Conservation (phyloP, 1,284 basidiomycete genomes). For the Sanguinoderma infundibulare region DNA sequence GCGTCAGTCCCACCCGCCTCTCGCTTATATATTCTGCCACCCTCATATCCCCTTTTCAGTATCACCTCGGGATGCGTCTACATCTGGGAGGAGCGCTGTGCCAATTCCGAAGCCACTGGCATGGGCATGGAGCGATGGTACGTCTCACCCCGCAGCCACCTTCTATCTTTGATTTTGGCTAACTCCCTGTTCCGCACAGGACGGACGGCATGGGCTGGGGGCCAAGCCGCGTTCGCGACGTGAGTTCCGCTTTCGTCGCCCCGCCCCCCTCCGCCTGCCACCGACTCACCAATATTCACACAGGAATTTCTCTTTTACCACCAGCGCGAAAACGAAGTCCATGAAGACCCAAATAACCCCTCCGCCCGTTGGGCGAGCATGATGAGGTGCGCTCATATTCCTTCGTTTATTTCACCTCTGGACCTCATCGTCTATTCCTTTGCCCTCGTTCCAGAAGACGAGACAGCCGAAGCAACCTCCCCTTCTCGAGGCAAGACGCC, state of each 20-base stretch:
- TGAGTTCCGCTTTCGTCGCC: conserved; percentile 38
- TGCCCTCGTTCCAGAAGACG: conserved; percentile 26
- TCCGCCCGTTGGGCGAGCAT: conserved; percentile 77
- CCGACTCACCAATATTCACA: conserved; percentile 7
- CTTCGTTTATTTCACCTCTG: conserved; percentile 12
- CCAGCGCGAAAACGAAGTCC: conserved; percentile 73
- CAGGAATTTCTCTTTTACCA: conserved; percentile 85
- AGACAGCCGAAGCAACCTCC: conserved; percentile 29
- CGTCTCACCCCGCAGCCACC: background rate
- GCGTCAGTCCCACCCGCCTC: conserved; percentile 23
- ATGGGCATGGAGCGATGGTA: conserved; percentile 84
- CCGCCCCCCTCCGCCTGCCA: background rate
- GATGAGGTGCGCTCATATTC: conserved; percentile 53
- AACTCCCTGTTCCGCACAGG: conserved; percentile 43
- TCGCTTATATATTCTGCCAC: background rate
- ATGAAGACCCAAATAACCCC: conserved; percentile 64
- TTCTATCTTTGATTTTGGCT: conserved; percentile 1
- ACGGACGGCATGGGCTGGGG: conserved; percentile 86
- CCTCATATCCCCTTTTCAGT: conserved; percentile 7
- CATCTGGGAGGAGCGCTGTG: conserved; percentile 84
- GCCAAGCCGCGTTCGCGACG: conserved; percentile 77
- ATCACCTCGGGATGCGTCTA: conserved; percentile 72
- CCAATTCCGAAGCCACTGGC: conserved; percentile 76
- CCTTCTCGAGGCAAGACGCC: conserved; percentile 34
- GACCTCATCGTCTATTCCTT: conserved; percentile 1